These are phyloP conservation scores for Flaveria linearis DNA, from an alignment of 129 eudicot species.

Conservation along the genomic window DNA sequence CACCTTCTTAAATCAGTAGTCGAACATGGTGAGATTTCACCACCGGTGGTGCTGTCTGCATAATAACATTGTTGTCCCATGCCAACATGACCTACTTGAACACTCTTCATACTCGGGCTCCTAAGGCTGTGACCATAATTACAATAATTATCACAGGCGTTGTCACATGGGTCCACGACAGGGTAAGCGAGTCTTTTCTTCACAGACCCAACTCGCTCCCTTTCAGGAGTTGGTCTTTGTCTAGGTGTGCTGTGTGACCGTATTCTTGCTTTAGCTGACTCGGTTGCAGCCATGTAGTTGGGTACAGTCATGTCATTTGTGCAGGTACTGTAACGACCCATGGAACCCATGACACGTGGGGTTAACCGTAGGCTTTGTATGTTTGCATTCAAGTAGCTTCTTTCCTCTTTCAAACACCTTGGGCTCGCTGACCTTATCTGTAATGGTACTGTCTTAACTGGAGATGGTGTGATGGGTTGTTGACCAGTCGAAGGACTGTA, in stretches of 20 bases:
- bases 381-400: conserved; percentile 67
- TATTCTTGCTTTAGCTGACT: conserved; percentile 77
- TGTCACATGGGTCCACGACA: conserved; percentile 44
- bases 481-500: conserved; percentile 43
- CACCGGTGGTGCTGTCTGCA: conserved; percentile 64
- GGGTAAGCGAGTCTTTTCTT: conserved; percentile 79
- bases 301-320: conserved; percentile 57
- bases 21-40: conserved; percentile 83
- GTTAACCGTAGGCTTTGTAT: conserved; percentile 63
- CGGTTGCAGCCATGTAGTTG: conserved; percentile 87
- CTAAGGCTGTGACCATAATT: conserved; percentile 47
- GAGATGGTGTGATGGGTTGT: conserved; percentile 58
- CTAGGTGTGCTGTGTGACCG: conserved; percentile 86
- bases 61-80: conserved; percentile 63
- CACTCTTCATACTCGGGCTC: conserved; percentile 93
- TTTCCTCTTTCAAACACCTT: conserved; percentile 50
- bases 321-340: conserved; percentile 41
- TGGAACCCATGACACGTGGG: conserved; percentile 35
- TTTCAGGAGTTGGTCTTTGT: conserved; percentile 74
- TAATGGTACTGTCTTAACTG: conserved; percentile 41
- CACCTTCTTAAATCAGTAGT: conserved; percentile 80
- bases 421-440: conserved; percentile 80
- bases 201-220: conserved; percentile 62
- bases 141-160: conserved; percentile 1
- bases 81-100: conserved; percentile 71